Conservation (phyloP, 1,139 yeast species). For the Pichia kudriavzevii region DNA sequence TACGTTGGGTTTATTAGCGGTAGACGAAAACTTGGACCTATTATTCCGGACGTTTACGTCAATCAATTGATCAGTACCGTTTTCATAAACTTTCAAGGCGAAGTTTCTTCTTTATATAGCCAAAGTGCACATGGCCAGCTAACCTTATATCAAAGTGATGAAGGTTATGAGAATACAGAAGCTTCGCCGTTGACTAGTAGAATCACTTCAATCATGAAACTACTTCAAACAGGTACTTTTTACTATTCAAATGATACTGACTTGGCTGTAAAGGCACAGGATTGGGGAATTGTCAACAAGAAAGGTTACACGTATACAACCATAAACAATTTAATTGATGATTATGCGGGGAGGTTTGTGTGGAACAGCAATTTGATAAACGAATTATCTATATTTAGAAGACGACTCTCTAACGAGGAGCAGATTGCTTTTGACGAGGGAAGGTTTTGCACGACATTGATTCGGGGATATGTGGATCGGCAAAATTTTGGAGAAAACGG, state of each 20-base stretch:
- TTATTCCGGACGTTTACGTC: constrained; percentile 47
- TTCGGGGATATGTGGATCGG: constrained; percentile 61
- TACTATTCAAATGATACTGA: constrained; percentile 63
- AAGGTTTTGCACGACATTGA: constrained; percentile 50
- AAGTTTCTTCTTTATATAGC: constrained; percentile 25
- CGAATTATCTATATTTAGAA: constrained; percentile 54
- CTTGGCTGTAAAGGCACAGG: constrained; percentile 54
- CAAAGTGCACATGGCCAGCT: constrained; percentile 1
- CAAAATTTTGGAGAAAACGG: constrained; percentile 31
- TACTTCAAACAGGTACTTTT: constrained; percentile 56
- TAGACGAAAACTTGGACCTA: constrained; percentile 51
- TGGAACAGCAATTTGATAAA: constrained; percentile 60
- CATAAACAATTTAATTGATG: constrained; percentile 23
- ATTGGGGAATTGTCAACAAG: constrained; percentile 30
- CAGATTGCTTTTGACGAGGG: constrained; percentile 45
- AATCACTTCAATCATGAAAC: constrained; percentile 49
- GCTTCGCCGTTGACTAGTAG: constrained; percentile 10
- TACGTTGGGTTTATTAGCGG: constrained; percentile 54
- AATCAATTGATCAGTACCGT: constrained; percentile 49
- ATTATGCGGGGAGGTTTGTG: constrained; percentile 48
- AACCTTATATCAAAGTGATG: constrained; percentile 5
- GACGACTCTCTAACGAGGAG: constrained; percentile 45
- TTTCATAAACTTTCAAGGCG: constrained; percentile 55
- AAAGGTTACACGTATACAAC: constrained; percentile 8
- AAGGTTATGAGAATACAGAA: constrained; percentile 8